Base-by-base conservation (phyloP, 2,329 filamentous ascomycete genomes). In the Venturia nashicola region DNA sequence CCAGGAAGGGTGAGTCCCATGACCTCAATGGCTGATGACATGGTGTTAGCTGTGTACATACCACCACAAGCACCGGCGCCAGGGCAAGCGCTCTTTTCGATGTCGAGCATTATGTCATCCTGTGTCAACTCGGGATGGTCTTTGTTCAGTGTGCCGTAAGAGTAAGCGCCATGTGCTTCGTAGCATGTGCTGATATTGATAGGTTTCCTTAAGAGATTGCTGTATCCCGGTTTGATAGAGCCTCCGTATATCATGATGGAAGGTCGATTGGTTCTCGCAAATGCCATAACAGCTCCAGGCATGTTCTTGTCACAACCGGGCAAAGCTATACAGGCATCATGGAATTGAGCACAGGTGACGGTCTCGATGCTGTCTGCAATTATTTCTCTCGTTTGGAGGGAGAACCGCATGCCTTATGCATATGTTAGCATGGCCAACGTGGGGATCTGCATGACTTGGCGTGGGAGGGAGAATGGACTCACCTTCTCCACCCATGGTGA, bases 271-370 rank as follows among this genome's bases (percentile, higher is more conserved):
- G 95, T 90, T 65, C 93, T 84, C 16, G 90, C 90, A 71, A 94
- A 91, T 0, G 89, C 91, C 87, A 96, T 96, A 67, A 94, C 81
- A 18, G 90, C 88, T 67, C 92, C 92, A 0, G 92, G 92, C 93
- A 97, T 97, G 75, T 97, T 97, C 83, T 97, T 97, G 78, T 97
- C 92, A 74, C 92, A 97, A 12, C 92, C 92, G 0, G 93, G 91
- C 69, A 97, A 93, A 39, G 90, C 86, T 73, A 97, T 92, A 74
- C 92, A 95, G 65, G 91, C 93, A 73, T 97, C 93, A 75, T 97
- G 91, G 69, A 89, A 88, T 73, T 97, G 92, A 5, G 90, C 93
- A 73, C 88, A 93, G 1, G 91, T 97, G 46, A 96, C 89, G 1
- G 90, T 92, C 78, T 97, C 93, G 71, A 97, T 91, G 69, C 87